Evolutionary conservation across 352 stramenopile species (phyloP), one percentile per base, ranked within the genome.

Genomic region (Globisporangium emineosum): DNA sequence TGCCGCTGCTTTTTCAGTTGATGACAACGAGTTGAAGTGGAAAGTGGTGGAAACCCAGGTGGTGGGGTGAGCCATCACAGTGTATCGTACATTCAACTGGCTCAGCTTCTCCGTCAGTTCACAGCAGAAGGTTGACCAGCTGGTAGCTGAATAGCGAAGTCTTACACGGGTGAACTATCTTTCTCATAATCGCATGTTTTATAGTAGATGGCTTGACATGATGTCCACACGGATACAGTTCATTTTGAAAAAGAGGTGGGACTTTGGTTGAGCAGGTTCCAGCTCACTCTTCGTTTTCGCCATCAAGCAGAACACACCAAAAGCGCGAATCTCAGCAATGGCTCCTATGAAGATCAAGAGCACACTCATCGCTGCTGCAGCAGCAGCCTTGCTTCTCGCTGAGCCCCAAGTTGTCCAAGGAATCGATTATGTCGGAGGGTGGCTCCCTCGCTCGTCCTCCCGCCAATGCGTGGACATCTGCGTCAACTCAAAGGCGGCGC

Each of bases 391-490:
- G 29, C 29, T 29, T 3, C 52, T 57, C 52, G 9, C 13, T 37
- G 17, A 43, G 17, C 21, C 29, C 52, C 60, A 60, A 12, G 25
- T 40, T 23, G 37, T 42, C 2, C 49, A 53, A 5, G 72, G 76
- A 15, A 69, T 76, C 45, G 77, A 90, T 65, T 88, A 91, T 71
- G 58, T 77, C 33, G 80, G 83, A 40, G 79, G 83, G 4, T 92
- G 83, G 83, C 25, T 83, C 19, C 60, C 76, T 19, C 70, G 23
- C 12, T 54, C 74, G 7, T 56, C 64, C 27, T 73, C 70, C 15
- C 74, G 78, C 42, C 64, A 89, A 66, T 92, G 83, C 61, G 79
- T 92, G 5, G 79, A 93, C 66, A 93, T 93, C 53, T 93, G 83
- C 67, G 68, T 79, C 30, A 72, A 75, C 67, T 79, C 81, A 17